Conservation (phyloP, 192 early-diverging fungal genomes). For the Podila minutissima region DNA sequence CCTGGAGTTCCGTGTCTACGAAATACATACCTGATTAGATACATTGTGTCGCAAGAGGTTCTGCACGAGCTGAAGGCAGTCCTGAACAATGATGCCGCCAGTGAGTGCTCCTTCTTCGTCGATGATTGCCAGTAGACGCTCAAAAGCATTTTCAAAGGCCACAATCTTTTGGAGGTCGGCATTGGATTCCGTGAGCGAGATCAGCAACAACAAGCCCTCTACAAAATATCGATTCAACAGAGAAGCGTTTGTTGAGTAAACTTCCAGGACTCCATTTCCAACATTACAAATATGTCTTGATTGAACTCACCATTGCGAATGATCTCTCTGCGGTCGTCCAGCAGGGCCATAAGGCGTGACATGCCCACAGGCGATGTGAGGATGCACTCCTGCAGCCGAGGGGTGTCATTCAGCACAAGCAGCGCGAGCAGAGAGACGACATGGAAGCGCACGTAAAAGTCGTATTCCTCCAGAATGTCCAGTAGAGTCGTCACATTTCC, state of each 20-base stretch:
- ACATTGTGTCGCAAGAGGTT: constrained; percentile 96
- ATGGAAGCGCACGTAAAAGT: constrained; percentile 96
- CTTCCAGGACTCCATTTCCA: too few species aligned
- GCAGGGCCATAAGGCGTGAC: constrained; percentile 89
- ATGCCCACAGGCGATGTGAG: constrained; percentile 88
- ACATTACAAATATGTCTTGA: neutral
- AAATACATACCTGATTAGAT: constrained; percentile 86
- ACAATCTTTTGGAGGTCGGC: constrained; percentile 99
- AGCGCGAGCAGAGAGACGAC: constrained; percentile 87
- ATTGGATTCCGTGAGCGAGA: constrained; percentile 90
- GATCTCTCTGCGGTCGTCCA: constrained; percentile 94
- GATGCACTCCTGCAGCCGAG: constrained; percentile 82
- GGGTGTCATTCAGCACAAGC: constrained; percentile 68
- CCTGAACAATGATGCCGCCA: constrained; percentile 96
- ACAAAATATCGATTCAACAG: too few species aligned
- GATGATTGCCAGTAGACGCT: constrained; percentile 88
- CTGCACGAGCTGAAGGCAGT: constrained; percentile 92
- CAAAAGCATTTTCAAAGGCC: constrained; percentile 98
- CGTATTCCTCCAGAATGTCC: constrained; percentile 88
- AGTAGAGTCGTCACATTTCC: constrained; percentile 82
- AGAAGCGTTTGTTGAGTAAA: too few species aligned
- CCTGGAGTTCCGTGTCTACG: neutral
- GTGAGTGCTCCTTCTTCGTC: constrained; percentile 91
- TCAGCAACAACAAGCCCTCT: constrained; percentile 94
- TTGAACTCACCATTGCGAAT: constrained; percentile 85